Percentiles rank a stretch among this genome's conserved stretches.
phyloP scores from a whole-genome alignment of 306 rosid genomes.

The Begonia fuchsioides region DNA sequence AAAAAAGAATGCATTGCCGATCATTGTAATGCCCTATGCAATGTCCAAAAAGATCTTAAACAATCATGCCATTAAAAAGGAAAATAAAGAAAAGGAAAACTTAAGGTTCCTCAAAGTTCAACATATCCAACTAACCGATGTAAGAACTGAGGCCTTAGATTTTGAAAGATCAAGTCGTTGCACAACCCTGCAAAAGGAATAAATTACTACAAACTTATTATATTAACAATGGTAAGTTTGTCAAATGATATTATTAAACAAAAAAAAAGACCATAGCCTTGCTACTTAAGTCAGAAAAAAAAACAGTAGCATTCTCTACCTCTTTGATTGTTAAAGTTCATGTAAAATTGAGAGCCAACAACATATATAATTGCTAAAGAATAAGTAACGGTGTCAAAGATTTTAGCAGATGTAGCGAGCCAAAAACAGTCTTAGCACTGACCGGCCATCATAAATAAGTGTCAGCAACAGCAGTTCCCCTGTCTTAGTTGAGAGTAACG shows the following conservation, averaged over 20 bases:
- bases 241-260: no score
- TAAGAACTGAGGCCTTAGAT: conserved; percentile 88
- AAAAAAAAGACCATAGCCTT: no score
- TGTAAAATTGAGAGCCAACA: no score
- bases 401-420: no score
- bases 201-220: neutral
- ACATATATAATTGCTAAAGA: no score
- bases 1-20: conserved; percentile 74
- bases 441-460: conserved; percentile 93
- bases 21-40: conserved; percentile 56
- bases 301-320: no score
- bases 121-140: conserved; percentile 55
- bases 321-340: no score
- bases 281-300: no score
- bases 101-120: conserved; percentile 9
- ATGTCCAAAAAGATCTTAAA: conserved; percentile 12
- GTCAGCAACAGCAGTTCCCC: conserved; percentile 82
- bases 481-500: conserved; percentile 84
- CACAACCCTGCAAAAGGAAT: conserved; percentile 59
- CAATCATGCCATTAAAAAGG: conserved; percentile 7
- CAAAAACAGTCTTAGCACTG: conserved; percentile 1
- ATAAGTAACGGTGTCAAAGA: no score
- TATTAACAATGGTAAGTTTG: no score
- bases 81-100: conserved; percentile 5
- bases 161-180: conserved; percentile 92